phyloP scores from a whole-genome alignment of 2,329 filamentous ascomycete genomes.

The Raffaelea arxii region DNA sequence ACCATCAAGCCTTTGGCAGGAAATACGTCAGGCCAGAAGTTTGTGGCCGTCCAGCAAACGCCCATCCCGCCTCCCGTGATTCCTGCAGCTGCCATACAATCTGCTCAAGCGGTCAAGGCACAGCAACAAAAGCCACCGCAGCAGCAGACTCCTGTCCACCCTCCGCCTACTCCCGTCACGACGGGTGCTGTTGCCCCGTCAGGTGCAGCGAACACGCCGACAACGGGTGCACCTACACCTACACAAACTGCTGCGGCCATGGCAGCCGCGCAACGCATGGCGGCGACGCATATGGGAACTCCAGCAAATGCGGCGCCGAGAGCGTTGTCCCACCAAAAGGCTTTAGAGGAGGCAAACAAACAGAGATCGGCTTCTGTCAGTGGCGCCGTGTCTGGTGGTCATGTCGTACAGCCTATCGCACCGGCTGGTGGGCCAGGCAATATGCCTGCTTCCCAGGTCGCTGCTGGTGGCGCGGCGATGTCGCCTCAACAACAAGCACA shows the following conservation, averaged over 20 bases:
- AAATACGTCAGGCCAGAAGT: too few species aligned
- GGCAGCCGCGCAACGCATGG: constrained; percentile 3
- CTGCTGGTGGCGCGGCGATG: constrained; percentile 7
- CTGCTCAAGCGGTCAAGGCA: constrained; percentile 13
- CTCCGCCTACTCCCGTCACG: constrained; percentile 34
- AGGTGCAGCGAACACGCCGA: constrained; percentile 21
- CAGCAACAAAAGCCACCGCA: constrained; percentile 12
- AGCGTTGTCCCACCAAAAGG: constrained; percentile 38
- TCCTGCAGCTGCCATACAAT: constrained; percentile 11
- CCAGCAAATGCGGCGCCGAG: constrained; percentile 29
- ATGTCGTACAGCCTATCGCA: constrained; percentile 4
- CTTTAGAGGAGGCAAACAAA: constrained; percentile 39
- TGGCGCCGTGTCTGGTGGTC: constrained; percentile 5
- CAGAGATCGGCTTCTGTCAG: constrained; percentile 17
- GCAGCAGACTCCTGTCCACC: constrained; percentile 15
- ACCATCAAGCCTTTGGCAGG: neutral
- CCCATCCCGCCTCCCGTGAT: constrained; percentile 14
- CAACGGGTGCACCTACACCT: constrained; percentile 39
- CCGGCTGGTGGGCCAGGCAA: neutral
- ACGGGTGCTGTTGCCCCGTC: constrained; percentile 25
- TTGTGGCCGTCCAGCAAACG: constrained; percentile 12
- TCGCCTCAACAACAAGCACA: constrained; percentile 7
- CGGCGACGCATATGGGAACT: constrained; percentile 33
- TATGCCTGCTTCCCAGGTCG: neutral
- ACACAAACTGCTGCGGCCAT: constrained; percentile 20